These are phyloP conservation scores for Pichia sp. DNA, from an alignment of 1,139 yeast genomes.

Conservation along the genomic window DNA sequence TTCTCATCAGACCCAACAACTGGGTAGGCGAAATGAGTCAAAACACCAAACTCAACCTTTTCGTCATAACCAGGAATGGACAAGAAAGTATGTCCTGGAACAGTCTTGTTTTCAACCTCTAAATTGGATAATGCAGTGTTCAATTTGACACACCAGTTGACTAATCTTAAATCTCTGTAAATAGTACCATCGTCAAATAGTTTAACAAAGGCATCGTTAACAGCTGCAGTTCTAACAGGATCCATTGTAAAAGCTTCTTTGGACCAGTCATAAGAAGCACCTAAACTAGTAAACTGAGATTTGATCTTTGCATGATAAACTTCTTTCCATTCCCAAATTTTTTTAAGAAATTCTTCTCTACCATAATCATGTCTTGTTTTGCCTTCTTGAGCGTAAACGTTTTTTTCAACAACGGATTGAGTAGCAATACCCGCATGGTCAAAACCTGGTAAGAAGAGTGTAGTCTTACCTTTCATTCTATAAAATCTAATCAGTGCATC, in stretches of 20 bases:
- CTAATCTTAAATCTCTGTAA: slow-evolving; percentile 88
- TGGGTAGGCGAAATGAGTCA: slow-evolving; percentile 88
- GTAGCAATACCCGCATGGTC: slow-evolving; percentile 99
- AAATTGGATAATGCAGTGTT: slow-evolving; percentile 93
- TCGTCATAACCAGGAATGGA: slow-evolving; percentile 86
- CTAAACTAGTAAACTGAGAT: slow-evolving; percentile 75
- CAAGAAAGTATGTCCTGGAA: slow-evolving; percentile 72
- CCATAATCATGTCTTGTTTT: slow-evolving; percentile 93
- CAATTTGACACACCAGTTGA: slow-evolving; percentile 93
- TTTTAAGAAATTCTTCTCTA: slow-evolving; percentile 78
- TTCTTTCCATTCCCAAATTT: slow-evolving; percentile 99
- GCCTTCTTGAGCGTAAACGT: slow-evolving; percentile 80
- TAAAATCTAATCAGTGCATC: slow-evolving; percentile 88
- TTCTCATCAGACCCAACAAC: slow-evolving; percentile 86
- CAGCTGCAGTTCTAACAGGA: slow-evolving; percentile 72
- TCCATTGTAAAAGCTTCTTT: slow-evolving; percentile 91
- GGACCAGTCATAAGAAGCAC: slow-evolving; percentile 96
- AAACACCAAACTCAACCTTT: slow-evolving; percentile 90
- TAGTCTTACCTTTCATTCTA: slow-evolving; percentile 96
- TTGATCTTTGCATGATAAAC: slow-evolving; percentile 83
- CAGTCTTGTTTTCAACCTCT: slow-evolving; percentile 89
- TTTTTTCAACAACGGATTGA: slow-evolving; percentile 96
- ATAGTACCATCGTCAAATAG: slow-evolving; percentile 92
- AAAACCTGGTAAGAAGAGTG: slow-evolving; percentile 89
- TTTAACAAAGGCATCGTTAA: slow-evolving; percentile 83